Percentiles rank a stretch among this genome's conserved stretches.
phyloP scores from a whole-genome alignment of 345 rosid genomes.

The Eucalyptus pauciflora region DNA sequence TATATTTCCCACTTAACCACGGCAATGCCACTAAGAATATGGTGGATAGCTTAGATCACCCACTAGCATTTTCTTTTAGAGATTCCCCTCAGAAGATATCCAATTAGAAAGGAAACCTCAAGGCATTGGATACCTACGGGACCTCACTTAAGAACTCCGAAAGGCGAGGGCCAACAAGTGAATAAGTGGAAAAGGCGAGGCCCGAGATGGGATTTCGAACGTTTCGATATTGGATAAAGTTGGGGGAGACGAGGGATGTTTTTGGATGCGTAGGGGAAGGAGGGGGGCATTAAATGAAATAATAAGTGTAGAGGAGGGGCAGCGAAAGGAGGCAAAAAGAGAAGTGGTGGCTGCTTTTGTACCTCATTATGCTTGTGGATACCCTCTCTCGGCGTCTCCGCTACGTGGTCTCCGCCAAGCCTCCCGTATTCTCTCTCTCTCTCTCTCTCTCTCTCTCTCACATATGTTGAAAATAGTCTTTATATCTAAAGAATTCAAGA shows the following conservation, averaged over 20 bases:
- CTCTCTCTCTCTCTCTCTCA: neutral
- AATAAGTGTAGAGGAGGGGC: neutral
- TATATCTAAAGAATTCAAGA: neutral
- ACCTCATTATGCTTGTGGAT: constrained; percentile 25
- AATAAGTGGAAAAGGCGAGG: neutral
- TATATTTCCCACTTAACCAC: neutral
- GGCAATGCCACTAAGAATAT: neutral
- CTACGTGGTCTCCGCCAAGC: neutral
- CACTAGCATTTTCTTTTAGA: neutral
- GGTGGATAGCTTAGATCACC: neutral
- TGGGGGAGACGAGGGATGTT: neutral
- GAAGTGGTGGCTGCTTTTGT: constrained; percentile 34
- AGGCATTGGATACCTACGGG: neutral
- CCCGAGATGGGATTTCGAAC: neutral
- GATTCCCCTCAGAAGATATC: neutral
- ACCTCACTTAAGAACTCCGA: neutral
- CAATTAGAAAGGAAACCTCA: neutral
- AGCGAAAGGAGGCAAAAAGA: neutral
- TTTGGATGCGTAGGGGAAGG: neutral
- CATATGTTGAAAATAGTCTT: neutral
- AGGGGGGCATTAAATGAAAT: neutral
- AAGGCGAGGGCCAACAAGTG: neutral
- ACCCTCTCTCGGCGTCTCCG: neutral
- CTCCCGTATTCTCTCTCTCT: neutral
- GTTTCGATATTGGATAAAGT: neutral